A percentile compares a stretch with the other conserved stretches of the same genome.
phyloP scores from a whole-genome alignment of 2,329 filamentous ascomycete genomes.

The Trichoderma pleuroti region DNA sequence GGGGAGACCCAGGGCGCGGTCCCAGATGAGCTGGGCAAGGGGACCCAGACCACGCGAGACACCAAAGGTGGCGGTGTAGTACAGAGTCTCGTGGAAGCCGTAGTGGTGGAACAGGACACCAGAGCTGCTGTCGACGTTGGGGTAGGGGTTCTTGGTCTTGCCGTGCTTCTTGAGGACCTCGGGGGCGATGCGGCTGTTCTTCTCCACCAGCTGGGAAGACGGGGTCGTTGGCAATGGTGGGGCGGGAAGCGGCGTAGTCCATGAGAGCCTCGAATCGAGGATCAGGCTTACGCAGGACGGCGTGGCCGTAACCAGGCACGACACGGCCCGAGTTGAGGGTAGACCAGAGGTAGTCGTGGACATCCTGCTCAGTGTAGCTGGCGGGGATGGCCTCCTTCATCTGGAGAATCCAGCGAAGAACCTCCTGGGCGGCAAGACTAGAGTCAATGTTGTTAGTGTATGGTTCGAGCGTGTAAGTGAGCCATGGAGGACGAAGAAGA shows the following conservation, averaged over 20 bases:
- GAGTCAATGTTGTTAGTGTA: not conserved
- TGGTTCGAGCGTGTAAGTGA: not conserved
- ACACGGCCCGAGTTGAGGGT: constrained; percentile 93
- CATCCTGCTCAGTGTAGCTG: constrained; percentile 73
- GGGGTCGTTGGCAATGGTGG: constrained; percentile 80
- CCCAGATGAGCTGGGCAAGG: constrained; percentile 93
- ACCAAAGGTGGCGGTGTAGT: constrained; percentile 77
- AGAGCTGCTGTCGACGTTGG: constrained; percentile 91
- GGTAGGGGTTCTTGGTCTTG: constrained; percentile 97
- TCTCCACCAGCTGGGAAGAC: constrained; percentile 91
- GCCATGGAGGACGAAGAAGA: not conserved
- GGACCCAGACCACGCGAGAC: constrained; percentile 75
- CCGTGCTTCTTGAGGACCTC: constrained; percentile 89
- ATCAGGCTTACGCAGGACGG: constrained; percentile 93
- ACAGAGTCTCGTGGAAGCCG: constrained; percentile 93
- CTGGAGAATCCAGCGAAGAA: constrained; percentile 91
- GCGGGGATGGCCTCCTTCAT: constrained; percentile 87
- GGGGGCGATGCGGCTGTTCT: constrained; percentile 88
- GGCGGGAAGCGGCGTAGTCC: constrained; percentile 84
- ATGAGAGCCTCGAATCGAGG: constrained; percentile 95
- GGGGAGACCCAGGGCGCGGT: constrained; percentile 85
- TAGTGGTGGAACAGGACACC: constrained; percentile 98
- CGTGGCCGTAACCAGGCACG: constrained; percentile 92
- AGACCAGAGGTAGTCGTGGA: constrained; percentile 86
- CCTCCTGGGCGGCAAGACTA: constrained; percentile 89